Percentiles rank a stretch among this genome's conserved stretches.
Evolutionary conservation across 768 basidiomycete species (phyloP).

Genomic region (Lactifluus echinatus): DNA sequence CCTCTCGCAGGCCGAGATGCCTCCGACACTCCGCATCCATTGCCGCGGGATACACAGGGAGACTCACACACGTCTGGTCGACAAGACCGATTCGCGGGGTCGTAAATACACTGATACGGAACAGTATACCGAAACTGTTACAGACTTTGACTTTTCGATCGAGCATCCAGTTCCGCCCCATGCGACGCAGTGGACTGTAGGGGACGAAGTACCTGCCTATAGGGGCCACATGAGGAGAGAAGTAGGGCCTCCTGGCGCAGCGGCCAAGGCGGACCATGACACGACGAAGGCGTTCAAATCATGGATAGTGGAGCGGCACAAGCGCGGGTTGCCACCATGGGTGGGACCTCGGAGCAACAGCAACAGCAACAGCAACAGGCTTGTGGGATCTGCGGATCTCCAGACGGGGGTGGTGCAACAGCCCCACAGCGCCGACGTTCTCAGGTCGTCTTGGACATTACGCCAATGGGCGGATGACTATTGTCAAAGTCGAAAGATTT

Average conservation of each 20-base stretch:
- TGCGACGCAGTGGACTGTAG: slow-evolving; percentile 49
- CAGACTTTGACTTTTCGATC: slow-evolving; percentile 64
- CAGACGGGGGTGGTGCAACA: neutral
- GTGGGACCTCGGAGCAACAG: slow-evolving; percentile 18
- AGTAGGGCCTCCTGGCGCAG: slow-evolving; percentile 33
- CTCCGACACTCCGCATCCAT: slow-evolving; percentile 40
- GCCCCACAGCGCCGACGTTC: neutral
- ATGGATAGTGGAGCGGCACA: slow-evolving; percentile 37
- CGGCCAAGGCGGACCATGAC: slow-evolving; percentile 34
- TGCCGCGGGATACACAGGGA: slow-evolving; percentile 52
- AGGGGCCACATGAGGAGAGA: slow-evolving; percentile 56
- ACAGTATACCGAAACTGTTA: slow-evolving; percentile 47
- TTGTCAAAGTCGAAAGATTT: slow-evolving; percentile 54
- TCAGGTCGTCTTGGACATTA: slow-evolving; percentile 21
- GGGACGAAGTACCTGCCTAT: slow-evolving; percentile 55
- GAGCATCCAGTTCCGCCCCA: slow-evolving; percentile 35
- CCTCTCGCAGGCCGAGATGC: slow-evolving; percentile 41
- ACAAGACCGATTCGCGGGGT: slow-evolving; percentile 29
- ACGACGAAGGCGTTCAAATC: slow-evolving; percentile 37
- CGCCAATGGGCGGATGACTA: slow-evolving; percentile 75
- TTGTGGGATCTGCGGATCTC: neutral
- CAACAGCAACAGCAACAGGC: no score
- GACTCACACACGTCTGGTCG: slow-evolving; percentile 40
- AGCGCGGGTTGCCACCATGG: slow-evolving; percentile 49
- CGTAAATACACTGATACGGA: slow-evolving; percentile 34